Conservation (phyloP, 768 basidiomycete species). For the Suillus brevipes region DNA sequence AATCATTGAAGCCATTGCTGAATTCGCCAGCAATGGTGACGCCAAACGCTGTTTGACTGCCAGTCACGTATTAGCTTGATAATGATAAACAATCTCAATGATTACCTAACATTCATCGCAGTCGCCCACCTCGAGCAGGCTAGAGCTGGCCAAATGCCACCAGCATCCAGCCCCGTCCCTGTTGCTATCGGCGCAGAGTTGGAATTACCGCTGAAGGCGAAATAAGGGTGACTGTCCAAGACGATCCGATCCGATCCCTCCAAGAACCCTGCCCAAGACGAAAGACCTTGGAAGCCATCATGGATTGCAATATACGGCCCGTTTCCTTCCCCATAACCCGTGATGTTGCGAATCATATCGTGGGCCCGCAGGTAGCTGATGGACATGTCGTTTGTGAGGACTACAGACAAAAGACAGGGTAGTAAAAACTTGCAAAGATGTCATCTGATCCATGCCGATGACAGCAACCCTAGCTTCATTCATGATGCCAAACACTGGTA, state of each 20-base stretch:
- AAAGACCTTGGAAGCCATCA: conserved; percentile 55
- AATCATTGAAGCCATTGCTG: conserved; percentile 65
- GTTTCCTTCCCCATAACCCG: conserved; percentile 66
- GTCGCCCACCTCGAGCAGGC: conserved; percentile 64
- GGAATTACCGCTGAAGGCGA: conserved; percentile 52
- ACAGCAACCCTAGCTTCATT: conserved; percentile 57
- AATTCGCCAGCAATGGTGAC: conserved; percentile 78
- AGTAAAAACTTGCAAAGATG: conserved; percentile 57
- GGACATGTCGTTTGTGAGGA: background rate
- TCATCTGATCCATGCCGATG: conserved; percentile 55
- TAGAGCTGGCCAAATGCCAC: conserved; percentile 46
- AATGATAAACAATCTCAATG: background rate
- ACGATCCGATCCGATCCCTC: conserved; percentile 60
- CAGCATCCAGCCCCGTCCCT: conserved; percentile 32
- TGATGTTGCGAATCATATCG: conserved; percentile 67
- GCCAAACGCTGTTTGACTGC: conserved; percentile 58
- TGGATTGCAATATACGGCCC: conserved; percentile 61
- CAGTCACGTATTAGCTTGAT: conserved; percentile 7
- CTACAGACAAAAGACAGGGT: background rate
- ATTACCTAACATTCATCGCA: conserved; percentile 45
- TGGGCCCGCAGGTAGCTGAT: conserved; percentile 58
- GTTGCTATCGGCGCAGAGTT: conserved; percentile 35
- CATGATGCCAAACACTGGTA: conserved; percentile 60
- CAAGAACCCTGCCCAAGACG: conserved; percentile 50
- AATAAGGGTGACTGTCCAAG: conserved; percentile 70